Evolutionary conservation across 2,329 filamentous ascomycete genomes (phyloP).

Genomic region (Dothideomycetes sp.): DNA sequence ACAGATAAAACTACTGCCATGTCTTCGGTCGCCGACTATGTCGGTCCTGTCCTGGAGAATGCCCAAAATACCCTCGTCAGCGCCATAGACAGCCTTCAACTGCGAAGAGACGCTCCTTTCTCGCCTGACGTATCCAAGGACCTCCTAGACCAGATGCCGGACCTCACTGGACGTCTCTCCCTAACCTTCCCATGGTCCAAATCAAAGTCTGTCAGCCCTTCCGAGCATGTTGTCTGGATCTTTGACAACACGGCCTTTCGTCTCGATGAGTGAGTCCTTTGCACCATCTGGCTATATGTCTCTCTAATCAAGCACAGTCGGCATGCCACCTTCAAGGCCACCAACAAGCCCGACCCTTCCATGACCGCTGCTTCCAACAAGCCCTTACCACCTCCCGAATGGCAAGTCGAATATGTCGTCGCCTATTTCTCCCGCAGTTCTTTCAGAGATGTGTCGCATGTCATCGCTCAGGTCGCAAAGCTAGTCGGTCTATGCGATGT

Average conservation of each 20-base stretch:
- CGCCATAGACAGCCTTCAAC: slow-evolving; percentile 5
- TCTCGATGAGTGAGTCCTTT: not conserved
- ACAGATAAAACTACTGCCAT: too few species aligned
- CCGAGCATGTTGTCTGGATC: slow-evolving; percentile 73
- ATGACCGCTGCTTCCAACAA: not conserved
- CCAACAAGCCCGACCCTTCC: not conserved
- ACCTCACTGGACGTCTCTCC: slow-evolving; percentile 16
- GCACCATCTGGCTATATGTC: not conserved
- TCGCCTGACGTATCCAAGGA: slow-evolving; percentile 26
- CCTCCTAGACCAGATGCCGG: slow-evolving; percentile 24
- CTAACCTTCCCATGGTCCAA: slow-evolving; percentile 9
- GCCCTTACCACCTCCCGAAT: slow-evolving; percentile 30
- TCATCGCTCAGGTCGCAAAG: slow-evolving; percentile 61
- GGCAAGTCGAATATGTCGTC: slow-evolving; percentile 76
- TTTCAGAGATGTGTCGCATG: slow-evolving; percentile 56
- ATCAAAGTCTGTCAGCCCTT: slow-evolving; percentile 41
- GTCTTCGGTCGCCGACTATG: too few species aligned
- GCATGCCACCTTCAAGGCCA: not conserved
- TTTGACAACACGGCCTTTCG: slow-evolving; percentile 82
- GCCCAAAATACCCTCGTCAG: slow-evolving; percentile 5
- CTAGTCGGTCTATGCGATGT: slow-evolving; percentile 52
- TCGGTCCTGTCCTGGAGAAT: slow-evolving; percentile 1
- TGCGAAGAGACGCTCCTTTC: slow-evolving; percentile 20
- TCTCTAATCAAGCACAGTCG: slow-evolving; percentile 3
- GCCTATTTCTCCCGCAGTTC: slow-evolving; percentile 70